A percentile compares a stretch with the other conserved stretches of the same genome.
These are phyloP conservation scores for Lactarius psammicola DNA, from an alignment of 768 basidiomycete genomes.

Conservation along the genomic window DNA sequence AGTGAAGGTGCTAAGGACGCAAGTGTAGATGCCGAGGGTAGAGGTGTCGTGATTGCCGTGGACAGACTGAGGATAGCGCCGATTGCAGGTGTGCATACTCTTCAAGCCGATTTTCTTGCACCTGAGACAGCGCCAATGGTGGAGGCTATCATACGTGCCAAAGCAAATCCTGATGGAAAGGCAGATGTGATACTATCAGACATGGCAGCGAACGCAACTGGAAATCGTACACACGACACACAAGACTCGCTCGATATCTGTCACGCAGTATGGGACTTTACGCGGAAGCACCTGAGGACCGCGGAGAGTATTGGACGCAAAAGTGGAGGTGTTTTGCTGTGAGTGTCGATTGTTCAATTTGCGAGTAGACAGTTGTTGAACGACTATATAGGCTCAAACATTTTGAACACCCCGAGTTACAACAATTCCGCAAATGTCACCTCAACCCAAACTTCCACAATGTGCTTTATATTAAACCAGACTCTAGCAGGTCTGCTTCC, in stretches of 20 bases:
- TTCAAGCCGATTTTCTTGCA: slow-evolving; percentile 79
- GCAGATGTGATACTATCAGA: slow-evolving; percentile 86
- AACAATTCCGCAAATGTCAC: slow-evolving; percentile 57
- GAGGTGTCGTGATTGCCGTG: slow-evolving; percentile 66
- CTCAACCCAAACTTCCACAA: slow-evolving; percentile 63
- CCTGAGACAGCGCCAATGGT: slow-evolving; percentile 49
- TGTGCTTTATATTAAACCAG: slow-evolving; percentile 75
- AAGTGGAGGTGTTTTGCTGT: slow-evolving; percentile 60
- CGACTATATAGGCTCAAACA: slow-evolving; percentile 66
- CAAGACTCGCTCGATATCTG: slow-evolving; percentile 71
- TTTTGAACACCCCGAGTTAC: slow-evolving; percentile 71
- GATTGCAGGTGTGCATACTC: slow-evolving; percentile 66
- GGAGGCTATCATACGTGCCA: slow-evolving; percentile 37
- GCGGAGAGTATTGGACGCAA: slow-evolving; percentile 44
- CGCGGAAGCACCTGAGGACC: slow-evolving; percentile 49
- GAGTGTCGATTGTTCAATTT: slow-evolving; percentile 30
- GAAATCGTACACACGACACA: slow-evolving; percentile 64
- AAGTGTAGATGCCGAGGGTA: slow-evolving; percentile 30
- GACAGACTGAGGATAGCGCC: slow-evolving; percentile 74
- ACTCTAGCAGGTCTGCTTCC: slow-evolving; percentile 74
- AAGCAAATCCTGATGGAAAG: slow-evolving; percentile 40
- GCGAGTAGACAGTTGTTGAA: slow-evolving; percentile 20
- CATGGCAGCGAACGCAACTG: slow-evolving; percentile 84
- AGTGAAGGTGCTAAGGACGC: not conserved
- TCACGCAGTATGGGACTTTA: slow-evolving; percentile 69